phyloP scores from a whole-genome alignment of 73 alveolate species.

The Paramecium tetraurelia region DNA sequence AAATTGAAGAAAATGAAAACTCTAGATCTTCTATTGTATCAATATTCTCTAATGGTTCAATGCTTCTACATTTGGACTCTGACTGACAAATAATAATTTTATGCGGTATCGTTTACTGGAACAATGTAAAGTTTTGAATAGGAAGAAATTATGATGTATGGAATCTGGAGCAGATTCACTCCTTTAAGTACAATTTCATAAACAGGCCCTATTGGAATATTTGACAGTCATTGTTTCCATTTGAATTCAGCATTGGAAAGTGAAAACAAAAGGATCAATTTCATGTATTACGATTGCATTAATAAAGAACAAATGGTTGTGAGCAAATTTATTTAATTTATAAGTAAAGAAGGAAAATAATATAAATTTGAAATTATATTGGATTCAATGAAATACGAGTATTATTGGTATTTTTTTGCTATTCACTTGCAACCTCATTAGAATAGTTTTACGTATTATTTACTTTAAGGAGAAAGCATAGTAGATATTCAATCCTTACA shows the following conservation, averaged over 20 bases:
- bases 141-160: background rate
- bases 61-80: background rate
- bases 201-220: background rate
- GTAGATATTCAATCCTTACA: background rate
- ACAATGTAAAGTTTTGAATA: background rate
- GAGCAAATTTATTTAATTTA: background rate
- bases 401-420: background rate
- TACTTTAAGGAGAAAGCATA: background rate
- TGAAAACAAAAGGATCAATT: background rate
- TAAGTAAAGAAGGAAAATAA: background rate
- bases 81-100: background rate
- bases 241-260: background rate
- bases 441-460: background rate
- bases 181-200: background rate
- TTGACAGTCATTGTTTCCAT: background rate
- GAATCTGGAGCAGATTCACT: background rate
- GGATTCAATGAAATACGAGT: background rate
- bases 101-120: background rate
- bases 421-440: background rate
- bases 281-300: background rate
- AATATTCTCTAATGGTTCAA: background rate
- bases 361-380: background rate
- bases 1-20: no score
- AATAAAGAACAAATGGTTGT: background rate
- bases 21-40: no score